Evolutionary conservation across 306 rosid genomes (phyloP).

Genomic region (Quercus alba): DNA sequence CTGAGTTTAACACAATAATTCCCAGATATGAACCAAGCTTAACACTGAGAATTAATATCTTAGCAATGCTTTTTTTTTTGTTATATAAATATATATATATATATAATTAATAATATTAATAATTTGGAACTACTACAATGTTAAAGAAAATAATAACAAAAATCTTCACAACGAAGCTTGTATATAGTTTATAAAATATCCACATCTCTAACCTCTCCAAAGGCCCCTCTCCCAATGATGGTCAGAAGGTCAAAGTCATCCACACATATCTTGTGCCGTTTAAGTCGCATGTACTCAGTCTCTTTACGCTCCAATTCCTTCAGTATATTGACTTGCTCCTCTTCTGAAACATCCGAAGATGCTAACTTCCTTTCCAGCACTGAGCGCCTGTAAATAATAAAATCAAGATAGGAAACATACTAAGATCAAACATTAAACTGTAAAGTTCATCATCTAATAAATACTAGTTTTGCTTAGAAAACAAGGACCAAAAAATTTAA

Average conservation of each 20-base stretch:
- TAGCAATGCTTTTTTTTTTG: no score
- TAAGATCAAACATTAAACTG: conserved; percentile 1
- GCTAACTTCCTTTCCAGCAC: conserved; percentile 71
- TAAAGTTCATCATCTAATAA: not conserved
- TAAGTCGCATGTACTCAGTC: conserved; percentile 76
- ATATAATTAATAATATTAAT: no score
- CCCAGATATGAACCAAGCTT: not conserved
- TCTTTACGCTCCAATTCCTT: conserved; percentile 89
- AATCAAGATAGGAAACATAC: conserved; percentile 2
- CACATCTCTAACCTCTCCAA: conserved; percentile 74
- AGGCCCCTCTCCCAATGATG: conserved; percentile 96
- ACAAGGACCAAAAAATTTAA: not conserved
- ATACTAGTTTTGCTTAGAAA: not conserved
- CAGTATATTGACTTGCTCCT: conserved; percentile 70
- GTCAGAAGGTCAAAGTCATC: conserved; percentile 83
- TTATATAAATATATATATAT: no score
- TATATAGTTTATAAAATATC: conserved; percentile 9
- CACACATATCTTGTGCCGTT: conserved; percentile 87
- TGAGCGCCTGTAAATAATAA: conserved; percentile 58
- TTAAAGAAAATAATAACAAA: not conserved
- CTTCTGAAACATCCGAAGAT: conserved; percentile 67
- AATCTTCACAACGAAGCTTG: not conserved
- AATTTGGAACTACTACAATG: not conserved
- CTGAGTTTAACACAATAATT: not conserved
- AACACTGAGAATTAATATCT: not conserved